A percentile compares a stretch with the other conserved stretches of the same genome.
phyloP scores from a whole-genome alignment of 352 stramenopile species.

The Phytopythium kandeliae region DNA sequence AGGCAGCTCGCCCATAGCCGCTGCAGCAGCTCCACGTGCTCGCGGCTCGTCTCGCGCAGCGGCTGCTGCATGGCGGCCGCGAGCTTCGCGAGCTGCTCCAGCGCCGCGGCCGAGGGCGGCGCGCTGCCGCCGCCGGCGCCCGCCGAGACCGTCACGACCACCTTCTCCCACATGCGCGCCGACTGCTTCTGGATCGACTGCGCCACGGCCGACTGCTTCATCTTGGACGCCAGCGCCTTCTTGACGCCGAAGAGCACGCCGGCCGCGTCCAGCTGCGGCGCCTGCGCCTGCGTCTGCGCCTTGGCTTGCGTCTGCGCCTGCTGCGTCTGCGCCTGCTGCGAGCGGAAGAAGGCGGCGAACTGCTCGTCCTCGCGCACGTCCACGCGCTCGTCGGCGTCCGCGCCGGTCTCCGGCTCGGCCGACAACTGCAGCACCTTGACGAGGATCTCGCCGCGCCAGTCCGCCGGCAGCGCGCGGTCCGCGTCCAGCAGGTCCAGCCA shows the following conservation, averaged over 20 bases:
- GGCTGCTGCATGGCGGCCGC: constrained; percentile 56
- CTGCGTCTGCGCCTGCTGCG: constrained; percentile 15
- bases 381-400: constrained; percentile 30
- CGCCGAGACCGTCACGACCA: constrained; percentile 25
- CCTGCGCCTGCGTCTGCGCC: constrained; percentile 1
- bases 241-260: constrained; percentile 68
- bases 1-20: constrained; percentile 71
- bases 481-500: constrained; percentile 75
- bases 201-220: constrained; percentile 64
- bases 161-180: constrained; percentile 70
- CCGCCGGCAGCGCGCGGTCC: constrained; percentile 30
- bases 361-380: constrained; percentile 63
- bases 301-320: constrained; percentile 16
- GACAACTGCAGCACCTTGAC: constrained; percentile 79
- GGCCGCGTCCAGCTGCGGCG: constrained; percentile 36
- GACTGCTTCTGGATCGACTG: constrained; percentile 74
- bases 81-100: constrained; percentile 66
- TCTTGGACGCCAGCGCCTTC: constrained; percentile 77
- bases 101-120: constrained; percentile 46
- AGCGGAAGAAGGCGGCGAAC: constrained; percentile 61
- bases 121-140: constrained; percentile 20
- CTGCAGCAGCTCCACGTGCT: constrained; percentile 65
- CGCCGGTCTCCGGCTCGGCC: constrained; percentile 3
- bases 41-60: constrained; percentile 47
- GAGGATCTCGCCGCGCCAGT: constrained; percentile 31